A percentile compares a stretch with the other conserved stretches of the same genome.
phyloP scores from a whole-genome alignment of 2,329 filamentous ascomycete species.

The Fusarium nanum region DNA sequence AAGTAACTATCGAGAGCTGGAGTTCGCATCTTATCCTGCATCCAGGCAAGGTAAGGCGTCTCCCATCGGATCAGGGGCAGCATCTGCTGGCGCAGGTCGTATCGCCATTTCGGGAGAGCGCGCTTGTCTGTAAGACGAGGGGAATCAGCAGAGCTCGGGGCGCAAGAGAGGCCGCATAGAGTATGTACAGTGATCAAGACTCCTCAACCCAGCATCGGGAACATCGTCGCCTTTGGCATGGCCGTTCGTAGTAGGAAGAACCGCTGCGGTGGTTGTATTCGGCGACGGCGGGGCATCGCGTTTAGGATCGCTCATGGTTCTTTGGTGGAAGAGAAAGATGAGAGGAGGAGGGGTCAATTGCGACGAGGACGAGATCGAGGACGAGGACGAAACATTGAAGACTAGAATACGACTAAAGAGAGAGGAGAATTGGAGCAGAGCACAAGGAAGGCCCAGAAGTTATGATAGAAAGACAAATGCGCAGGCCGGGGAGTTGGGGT shows the following conservation, averaged over 20 bases:
- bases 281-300: conserved; percentile 49
- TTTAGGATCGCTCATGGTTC: conserved; percentile 50
- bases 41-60: conserved; percentile 89
- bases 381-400: conserved; percentile 35
- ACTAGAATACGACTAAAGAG: neutral
- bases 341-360: conserved; percentile 39
- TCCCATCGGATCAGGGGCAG: conserved; percentile 93
- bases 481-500: conserved; percentile 24
- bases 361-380: conserved; percentile 25
- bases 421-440: conserved; percentile 12
- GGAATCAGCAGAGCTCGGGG: conserved; percentile 23
- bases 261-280: conserved; percentile 29
- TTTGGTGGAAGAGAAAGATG: conserved; percentile 8
- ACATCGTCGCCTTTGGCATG: conserved; percentile 43
- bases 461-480: conserved; percentile 15
- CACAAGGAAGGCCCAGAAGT: conserved; percentile 16
- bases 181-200: conserved; percentile 77
- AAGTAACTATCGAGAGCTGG: conserved; percentile 95
- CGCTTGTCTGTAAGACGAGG: conserved; percentile 72
- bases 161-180: neutral
- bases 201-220: conserved; percentile 80
- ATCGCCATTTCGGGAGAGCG: conserved; percentile 88
- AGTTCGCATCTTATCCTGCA: conserved; percentile 84
- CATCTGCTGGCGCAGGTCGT: conserved; percentile 80
- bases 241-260: conserved; percentile 18